phyloP scores from a whole-genome alignment of 2,329 filamentous ascomycete species.

The Coniochaeta sp. region DNA sequence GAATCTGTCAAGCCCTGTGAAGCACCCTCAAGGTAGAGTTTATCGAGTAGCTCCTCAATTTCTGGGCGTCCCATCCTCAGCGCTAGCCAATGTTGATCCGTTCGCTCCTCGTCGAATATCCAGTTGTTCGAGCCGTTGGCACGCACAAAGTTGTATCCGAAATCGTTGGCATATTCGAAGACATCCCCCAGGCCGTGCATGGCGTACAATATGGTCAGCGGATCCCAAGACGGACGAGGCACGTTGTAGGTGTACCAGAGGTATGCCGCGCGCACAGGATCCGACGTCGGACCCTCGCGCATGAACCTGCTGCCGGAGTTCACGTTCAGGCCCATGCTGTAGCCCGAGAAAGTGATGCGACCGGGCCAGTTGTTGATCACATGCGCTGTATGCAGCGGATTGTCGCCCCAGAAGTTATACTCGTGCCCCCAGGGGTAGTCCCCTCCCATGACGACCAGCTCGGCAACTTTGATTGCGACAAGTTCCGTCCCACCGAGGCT shows the following conservation, averaged over 20 bases:
- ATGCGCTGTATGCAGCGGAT: conserved; percentile 28
- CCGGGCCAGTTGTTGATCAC: conserved; percentile 39
- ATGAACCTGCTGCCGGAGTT: conserved; percentile 29
- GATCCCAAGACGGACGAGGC: conserved; percentile 32
- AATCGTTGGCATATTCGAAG: conserved; percentile 28
- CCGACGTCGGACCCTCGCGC: conserved; percentile 18
- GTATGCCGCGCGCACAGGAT: conserved; percentile 31
- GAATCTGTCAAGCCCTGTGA: not conserved
- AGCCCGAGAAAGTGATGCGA: conserved; percentile 27
- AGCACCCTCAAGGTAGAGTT: conserved; percentile 19
- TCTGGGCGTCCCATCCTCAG: conserved; percentile 23
- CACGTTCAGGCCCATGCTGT: conserved; percentile 34
- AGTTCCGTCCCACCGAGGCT: conserved; percentile 31
- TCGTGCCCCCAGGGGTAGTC: conserved; percentile 37
- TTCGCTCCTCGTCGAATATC: conserved; percentile 26
- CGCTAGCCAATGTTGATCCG: conserved; percentile 32
- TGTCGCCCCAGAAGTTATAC: conserved; percentile 40
- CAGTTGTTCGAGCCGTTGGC: conserved; percentile 35
- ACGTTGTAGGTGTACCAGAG: conserved; percentile 29
- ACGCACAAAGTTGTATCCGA: conserved; percentile 32
- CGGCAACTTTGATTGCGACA: conserved; percentile 34
- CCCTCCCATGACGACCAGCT: conserved; percentile 47
- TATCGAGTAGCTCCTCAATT: conserved; percentile 21
- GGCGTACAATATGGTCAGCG: conserved; percentile 32
- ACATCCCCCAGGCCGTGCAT: conserved; percentile 25